Evolutionary conservation across 202 grass and related monocot genomes (phyloP).

Genomic region (Musa balbisiana): DNA sequence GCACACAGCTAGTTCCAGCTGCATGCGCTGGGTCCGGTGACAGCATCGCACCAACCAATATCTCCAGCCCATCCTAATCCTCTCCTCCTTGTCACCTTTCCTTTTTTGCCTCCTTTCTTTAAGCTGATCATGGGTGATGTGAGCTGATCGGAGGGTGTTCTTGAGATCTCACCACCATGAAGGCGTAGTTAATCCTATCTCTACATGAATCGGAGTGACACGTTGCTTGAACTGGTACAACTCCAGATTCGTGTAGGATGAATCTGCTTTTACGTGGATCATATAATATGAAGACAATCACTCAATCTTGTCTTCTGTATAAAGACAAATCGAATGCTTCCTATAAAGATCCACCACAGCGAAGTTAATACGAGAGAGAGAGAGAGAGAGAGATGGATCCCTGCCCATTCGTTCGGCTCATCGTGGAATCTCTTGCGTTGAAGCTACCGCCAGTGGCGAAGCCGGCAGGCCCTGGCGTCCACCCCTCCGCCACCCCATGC

Average conservation of each 20-base stretch:
- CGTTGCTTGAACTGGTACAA: neutral
- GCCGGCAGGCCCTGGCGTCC: conserved; percentile 44
- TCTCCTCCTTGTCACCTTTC: neutral
- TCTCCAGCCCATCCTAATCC: neutral
- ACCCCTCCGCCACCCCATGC: conserved; percentile 67
- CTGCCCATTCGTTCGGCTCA: conserved; percentile 84
- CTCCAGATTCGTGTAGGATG: neutral
- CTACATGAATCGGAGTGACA: too few species aligned
- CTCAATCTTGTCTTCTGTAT: neutral
- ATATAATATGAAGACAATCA: too few species aligned
- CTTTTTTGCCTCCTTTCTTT: neutral
- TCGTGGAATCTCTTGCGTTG: conserved; percentile 66
- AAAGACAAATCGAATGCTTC: neutral
- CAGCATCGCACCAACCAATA: conserved; percentile 1
- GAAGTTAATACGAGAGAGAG: neutral
- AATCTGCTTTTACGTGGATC: neutral
- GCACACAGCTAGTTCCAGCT: conserved; percentile 10
- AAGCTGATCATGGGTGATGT: too few species aligned
- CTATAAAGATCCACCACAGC: neutral
- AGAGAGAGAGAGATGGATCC: conserved; percentile 51
- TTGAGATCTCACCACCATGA: too few species aligned
- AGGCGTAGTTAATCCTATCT: too few species aligned
- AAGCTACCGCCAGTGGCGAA: conserved; percentile 60
- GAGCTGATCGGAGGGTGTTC: too few species aligned
- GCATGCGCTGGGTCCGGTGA: neutral